Conservation (phyloP, 1,284 basidiomycete species). For the Apiotrichum gamsii region DNA sequence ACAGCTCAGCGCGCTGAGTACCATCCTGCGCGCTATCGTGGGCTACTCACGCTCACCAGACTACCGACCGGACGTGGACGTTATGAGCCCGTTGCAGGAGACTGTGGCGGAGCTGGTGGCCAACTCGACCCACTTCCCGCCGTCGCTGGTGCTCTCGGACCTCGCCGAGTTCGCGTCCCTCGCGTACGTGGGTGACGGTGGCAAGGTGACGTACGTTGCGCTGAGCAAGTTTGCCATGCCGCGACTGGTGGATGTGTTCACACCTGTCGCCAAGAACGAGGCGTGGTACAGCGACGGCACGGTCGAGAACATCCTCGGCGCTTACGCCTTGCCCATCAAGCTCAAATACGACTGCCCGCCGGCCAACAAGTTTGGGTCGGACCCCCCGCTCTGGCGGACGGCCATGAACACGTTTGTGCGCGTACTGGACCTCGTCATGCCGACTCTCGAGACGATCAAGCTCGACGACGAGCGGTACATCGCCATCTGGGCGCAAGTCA, state of each 20-base stretch:
- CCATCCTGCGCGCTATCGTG: constrained; percentile 70
- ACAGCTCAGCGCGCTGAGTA: constrained; percentile 61
- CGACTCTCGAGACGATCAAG: constrained; percentile 32
- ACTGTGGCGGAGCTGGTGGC: constrained; percentile 65
- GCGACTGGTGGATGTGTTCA: constrained; percentile 61
- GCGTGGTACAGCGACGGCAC: constrained; percentile 72
- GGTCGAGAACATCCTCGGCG: constrained; percentile 72
- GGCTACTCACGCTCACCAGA: constrained; percentile 77
- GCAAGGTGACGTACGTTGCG: constrained; percentile 77
- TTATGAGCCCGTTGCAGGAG: constrained; percentile 72
- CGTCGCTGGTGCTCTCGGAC: constrained; percentile 70
- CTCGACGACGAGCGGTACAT: constrained; percentile 60
- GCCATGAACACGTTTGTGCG: constrained; percentile 28
- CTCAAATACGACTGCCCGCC: constrained; percentile 90
- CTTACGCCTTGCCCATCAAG: constrained; percentile 83
- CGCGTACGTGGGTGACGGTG: constrained; percentile 66
- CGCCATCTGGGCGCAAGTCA: constrained; percentile 76
- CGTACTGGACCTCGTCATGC: constrained; percentile 21
- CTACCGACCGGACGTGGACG: constrained; percentile 78
- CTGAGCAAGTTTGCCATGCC: constrained; percentile 83
- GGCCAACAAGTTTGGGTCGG: constrained; percentile 75
- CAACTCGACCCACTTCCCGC: constrained; percentile 51
- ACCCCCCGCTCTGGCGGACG: constrained; percentile 84
- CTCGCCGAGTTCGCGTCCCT: constrained; percentile 78
- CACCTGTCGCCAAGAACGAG: constrained; percentile 29